Conservation (phyloP, 1,284 basidiomycete genomes). For the Tilletia setariae region DNA sequence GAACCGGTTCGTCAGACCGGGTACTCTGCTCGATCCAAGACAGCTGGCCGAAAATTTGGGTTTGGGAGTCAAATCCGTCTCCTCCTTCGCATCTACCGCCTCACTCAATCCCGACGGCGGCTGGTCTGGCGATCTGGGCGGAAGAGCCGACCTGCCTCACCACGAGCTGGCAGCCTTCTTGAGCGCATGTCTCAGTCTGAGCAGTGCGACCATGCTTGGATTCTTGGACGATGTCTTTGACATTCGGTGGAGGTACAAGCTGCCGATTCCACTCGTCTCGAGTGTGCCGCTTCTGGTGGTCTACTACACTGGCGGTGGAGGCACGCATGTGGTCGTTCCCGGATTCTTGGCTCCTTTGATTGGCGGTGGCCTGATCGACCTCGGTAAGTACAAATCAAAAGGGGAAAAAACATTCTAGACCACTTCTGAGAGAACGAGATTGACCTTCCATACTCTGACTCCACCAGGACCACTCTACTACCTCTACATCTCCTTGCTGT, state of each 20-base stretch:
- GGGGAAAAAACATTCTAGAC: too few relatives aligned
- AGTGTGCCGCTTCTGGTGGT: constrained; percentile 92
- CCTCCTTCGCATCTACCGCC: not conserved
- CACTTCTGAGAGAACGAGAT: too few relatives aligned
- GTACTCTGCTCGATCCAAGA: not conserved
- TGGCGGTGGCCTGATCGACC: constrained; percentile 73
- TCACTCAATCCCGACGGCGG: constrained; percentile 20
- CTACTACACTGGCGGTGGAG: constrained; percentile 88
- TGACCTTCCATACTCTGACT: too few relatives aligned
- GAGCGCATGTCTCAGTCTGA: constrained; percentile 81
- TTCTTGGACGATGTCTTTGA: constrained; percentile 98
- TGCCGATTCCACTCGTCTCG: constrained; percentile 90
- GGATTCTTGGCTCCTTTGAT: constrained; percentile 48
- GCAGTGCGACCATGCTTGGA: constrained; percentile 88
- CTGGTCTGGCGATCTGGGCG: constrained; percentile 39
- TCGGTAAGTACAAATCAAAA: constrained; percentile 74
- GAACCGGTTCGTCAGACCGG: not conserved
- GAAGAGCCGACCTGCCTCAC: constrained; percentile 70
- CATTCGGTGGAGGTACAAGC: constrained; percentile 95
- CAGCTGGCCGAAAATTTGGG: constrained; percentile 1
- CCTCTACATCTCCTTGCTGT: constrained; percentile 89
- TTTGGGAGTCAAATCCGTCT: constrained; percentile 6
- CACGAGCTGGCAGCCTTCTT: constrained; percentile 88
- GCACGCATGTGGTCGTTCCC: constrained; percentile 91
- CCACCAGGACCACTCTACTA: constrained; percentile 83